phyloP scores from a whole-genome alignment of 441 rosid genomes.

The California macrophylla region DNA sequence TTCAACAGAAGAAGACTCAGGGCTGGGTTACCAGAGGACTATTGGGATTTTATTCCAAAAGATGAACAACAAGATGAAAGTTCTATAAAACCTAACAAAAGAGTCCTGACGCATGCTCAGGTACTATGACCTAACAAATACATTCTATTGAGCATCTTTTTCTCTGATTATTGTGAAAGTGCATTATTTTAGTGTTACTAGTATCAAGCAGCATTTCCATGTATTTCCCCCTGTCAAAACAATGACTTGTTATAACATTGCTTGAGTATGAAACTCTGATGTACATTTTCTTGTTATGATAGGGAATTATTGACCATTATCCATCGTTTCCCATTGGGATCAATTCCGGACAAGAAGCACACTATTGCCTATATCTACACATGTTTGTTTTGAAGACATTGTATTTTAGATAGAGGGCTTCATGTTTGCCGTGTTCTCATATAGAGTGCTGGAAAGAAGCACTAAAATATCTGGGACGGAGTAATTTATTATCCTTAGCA shows the following conservation, averaged over 20 bases:
- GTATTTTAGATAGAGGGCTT: background rate
- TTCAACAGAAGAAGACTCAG: conserved; percentile 27
- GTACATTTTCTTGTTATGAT: background rate
- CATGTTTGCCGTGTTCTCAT: background rate
- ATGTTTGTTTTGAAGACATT: background rate
- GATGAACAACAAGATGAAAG: conserved; percentile 55
- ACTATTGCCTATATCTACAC: background rate
- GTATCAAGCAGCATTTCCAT: background rate
- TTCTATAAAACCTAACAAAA: conserved; percentile 37
- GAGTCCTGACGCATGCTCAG: conserved; percentile 74
- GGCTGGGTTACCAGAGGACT: conserved; percentile 48
- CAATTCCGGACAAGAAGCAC: background rate
- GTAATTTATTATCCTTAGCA: background rate
- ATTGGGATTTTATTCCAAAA: conserved; percentile 63
- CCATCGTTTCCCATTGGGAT: background rate
- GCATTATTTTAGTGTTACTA: background rate
- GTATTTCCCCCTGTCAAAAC: background rate
- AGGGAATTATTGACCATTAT: background rate
- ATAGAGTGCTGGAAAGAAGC: background rate
- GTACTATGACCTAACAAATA: conserved; percentile 23
- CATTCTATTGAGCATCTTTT: conserved; percentile 4
- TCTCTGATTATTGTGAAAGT: background rate
- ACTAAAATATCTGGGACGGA: background rate
- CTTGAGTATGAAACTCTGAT: background rate
- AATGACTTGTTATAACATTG: background rate